Conservation (phyloP, 495 filamentous ascomycete genomes). For the Gamarada debralockiae region DNA sequence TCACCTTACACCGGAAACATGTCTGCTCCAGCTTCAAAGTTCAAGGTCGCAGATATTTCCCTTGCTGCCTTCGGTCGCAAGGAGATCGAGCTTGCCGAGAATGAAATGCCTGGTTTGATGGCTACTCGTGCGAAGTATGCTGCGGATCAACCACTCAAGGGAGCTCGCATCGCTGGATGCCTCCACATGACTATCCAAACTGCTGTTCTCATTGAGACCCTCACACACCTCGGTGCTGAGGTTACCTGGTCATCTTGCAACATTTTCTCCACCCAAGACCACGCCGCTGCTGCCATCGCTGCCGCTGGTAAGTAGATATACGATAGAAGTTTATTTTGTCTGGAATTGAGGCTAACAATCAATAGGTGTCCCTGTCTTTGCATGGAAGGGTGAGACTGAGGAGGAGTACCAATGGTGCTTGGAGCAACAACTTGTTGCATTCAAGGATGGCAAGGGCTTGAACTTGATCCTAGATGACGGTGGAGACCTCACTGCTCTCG, state of each 20-base stretch:
- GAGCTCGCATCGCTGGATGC: conserved; percentile 84
- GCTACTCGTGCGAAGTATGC: conserved; percentile 89
- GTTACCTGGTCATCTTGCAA: conserved; percentile 98
- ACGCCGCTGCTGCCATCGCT: conserved; percentile 92
- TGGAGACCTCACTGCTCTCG: conserved; percentile 93
- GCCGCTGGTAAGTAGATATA: conserved; percentile 49
- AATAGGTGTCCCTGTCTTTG: conserved; percentile 83
- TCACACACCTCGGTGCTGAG: conserved; percentile 90
- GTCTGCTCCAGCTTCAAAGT: conserved; percentile 24
- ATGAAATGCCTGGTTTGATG: conserved; percentile 99
- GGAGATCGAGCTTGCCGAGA: conserved; percentile 97
- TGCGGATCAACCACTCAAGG: conserved; percentile 85
- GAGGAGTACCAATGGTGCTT: conserved; percentile 99
- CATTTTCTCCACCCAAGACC: conserved; percentile 99
- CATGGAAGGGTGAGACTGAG: conserved; percentile 99
- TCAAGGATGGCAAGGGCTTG: conserved; percentile 93
- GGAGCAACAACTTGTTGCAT: conserved; percentile 94
- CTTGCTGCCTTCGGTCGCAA: conserved; percentile 98
- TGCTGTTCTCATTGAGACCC: conserved; percentile 97
- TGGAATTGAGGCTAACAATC: neutral
- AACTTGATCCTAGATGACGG: conserved; percentile 99
- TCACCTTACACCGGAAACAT: conserved; percentile 14
- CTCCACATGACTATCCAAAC: conserved; percentile 99
- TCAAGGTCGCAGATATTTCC: conserved; percentile 74
- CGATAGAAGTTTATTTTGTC: too few species aligned